Evolutionary conservation across 352 stramenopile genomes (phyloP).

Genomic region (Globisporangium orthogonon): DNA sequence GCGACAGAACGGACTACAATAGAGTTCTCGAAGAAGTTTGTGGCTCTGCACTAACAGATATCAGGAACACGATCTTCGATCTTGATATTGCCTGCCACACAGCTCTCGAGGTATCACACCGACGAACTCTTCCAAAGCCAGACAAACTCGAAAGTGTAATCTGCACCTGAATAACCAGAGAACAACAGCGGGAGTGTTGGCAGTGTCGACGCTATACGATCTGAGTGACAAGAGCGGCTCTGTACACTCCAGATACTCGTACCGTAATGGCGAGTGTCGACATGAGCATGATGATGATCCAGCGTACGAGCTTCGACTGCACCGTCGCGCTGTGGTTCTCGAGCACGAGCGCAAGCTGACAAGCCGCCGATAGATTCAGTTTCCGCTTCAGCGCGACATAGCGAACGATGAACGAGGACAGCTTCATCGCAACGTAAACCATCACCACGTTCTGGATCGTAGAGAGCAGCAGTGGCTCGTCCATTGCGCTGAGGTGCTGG

Average conservation of each 20-base stretch:
- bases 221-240: no score
- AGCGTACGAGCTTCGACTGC: conserved; percentile 30
- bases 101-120: no score
- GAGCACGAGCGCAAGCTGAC: conserved; percentile 34
- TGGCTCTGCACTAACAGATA: no score
- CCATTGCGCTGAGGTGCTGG: conserved; percentile 17
- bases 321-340: conserved; percentile 21
- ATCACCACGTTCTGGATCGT: conserved; percentile 20
- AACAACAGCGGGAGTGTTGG: no score
- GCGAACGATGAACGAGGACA: conserved; percentile 29
- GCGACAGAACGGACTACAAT: no score
- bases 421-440: conserved; percentile 29
- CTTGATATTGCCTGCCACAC: no score
- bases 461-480: conserved; percentile 6
- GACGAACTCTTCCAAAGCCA: no score
- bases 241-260: background rate
- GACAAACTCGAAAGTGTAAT: no score
- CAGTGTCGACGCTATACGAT: no score
- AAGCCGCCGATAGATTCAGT: conserved; percentile 19
- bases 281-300: conserved; percentile 33
- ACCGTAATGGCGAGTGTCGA: conserved; percentile 28
- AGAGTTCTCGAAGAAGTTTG: no score
- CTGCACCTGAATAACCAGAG: no score
- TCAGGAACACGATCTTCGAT: no score
- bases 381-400: conserved; percentile 14